These are phyloP conservation scores for Lodderomyces orthopsilosis DNA, from an alignment of 1,139 yeast species.

Conservation along the genomic window DNA sequence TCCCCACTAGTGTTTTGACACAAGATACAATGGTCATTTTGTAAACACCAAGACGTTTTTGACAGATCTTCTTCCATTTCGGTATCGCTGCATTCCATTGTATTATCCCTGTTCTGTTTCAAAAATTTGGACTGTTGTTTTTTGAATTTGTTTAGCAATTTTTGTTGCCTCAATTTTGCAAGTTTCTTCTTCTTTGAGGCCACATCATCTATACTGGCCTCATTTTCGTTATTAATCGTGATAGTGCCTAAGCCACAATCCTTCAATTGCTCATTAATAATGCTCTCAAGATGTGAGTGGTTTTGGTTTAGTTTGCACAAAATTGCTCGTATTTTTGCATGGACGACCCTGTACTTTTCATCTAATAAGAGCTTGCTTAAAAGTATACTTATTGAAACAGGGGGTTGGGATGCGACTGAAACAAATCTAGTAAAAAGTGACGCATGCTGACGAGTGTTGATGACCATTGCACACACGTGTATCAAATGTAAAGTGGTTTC, in stretches of 20 bases:
- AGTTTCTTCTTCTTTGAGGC: constrained; percentile 59
- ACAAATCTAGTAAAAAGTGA: constrained; percentile 28
- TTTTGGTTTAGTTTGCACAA: constrained; percentile 36
- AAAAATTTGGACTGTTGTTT: constrained; percentile 75
- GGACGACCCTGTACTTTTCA: constrained; percentile 41
- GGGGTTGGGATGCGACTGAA: neutral
- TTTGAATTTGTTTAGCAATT: constrained; percentile 72
- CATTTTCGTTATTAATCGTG: constrained; percentile 5
- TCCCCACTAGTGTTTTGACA: constrained; percentile 80
- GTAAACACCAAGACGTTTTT: constrained; percentile 61
- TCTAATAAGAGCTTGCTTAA: constrained; percentile 43
- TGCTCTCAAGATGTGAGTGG: constrained; percentile 22
- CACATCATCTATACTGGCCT: constrained; percentile 34
- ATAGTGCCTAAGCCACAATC: constrained; percentile 21
- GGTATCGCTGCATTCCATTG: constrained; percentile 29
- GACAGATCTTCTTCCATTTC: constrained; percentile 35
- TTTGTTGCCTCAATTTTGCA: constrained; percentile 72
- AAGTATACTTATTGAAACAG: constrained; percentile 16
- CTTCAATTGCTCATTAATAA: constrained; percentile 20
- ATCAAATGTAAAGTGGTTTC: constrained; percentile 65
- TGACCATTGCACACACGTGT: constrained; percentile 49
- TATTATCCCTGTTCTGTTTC: constrained; percentile 40
- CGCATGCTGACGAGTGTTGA: constrained; percentile 30
- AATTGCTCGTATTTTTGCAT: constrained; percentile 54
- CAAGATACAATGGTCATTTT: constrained; percentile 78